Evolutionary conservation across 768 basidiomycete species (phyloP), one percentile per base, ranked within the genome.

Genomic region (Dentipellis sp.): DNA sequence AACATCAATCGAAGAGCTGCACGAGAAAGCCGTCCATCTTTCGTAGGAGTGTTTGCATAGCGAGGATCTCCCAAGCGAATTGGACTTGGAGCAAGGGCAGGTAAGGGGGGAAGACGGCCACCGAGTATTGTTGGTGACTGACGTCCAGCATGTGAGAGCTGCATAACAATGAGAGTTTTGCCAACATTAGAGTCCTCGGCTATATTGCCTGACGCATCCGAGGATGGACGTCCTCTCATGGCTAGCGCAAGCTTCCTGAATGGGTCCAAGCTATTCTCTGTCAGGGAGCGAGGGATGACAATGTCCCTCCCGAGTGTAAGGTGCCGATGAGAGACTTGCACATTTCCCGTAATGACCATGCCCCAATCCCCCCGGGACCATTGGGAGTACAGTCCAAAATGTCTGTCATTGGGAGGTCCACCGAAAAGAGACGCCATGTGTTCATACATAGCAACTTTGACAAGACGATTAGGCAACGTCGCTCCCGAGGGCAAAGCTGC

Each of bases 371-470:
- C 79, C 53, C 72, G 67, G 1, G 83, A 80, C 93, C 94, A 97
- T 62, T 74, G 72, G 0, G 78, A 68, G 65, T 97, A 97, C 29
- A 97, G 74, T 0, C 69, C 63, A 37, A 76, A 64, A 66, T 93
- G 88, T 46, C 74, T 67, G 12, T 71, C 62, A 59, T 88, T 91
- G 0, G 94, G 93, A 10, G 79, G 77, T 0, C 91, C 90, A 19
- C 91, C 88, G 10, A 71, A 71, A 34, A 85, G 72, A 3, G 67
- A 60, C 0, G 85, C 79, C 10, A 95, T 74, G 63, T 91, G 86
- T 67, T 97, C 94, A 61, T 94, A 94, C 79, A 94, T 76, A 0
- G 94, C 84, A n/a, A 82, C 90, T 92, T 97, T 62, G 10, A 60
- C 61, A 12, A 62, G 56, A 14, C 56, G 29, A 21, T 62, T 62